phyloP scores from a whole-genome alignment of 139 green algal species.

The Edaphochlamys debaryana region DNA sequence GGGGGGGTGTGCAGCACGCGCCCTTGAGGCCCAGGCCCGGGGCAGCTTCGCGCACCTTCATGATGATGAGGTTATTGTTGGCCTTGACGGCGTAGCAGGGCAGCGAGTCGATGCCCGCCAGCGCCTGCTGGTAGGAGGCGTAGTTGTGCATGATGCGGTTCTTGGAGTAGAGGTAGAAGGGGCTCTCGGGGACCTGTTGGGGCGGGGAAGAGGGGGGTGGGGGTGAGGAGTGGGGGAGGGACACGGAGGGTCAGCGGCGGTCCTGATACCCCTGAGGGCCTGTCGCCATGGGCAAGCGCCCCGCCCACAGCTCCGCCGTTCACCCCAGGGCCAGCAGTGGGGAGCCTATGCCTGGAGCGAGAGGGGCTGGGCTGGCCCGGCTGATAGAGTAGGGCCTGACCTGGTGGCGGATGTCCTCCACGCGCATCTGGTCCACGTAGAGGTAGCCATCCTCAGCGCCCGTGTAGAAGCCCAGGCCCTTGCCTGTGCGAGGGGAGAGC shows the following conservation, averaged over 20 bases:
- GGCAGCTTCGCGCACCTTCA: too few relatives aligned
- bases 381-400: constrained; percentile 49
- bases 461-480: constrained; percentile 83
- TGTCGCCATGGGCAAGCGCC: too few relatives aligned
- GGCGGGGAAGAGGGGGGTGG: not conserved
- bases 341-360: too few relatives aligned
- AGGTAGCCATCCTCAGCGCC: constrained; percentile 89
- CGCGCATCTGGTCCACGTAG: constrained; percentile 88
- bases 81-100: constrained; percentile 97
- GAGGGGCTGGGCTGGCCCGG: too few relatives aligned
- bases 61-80: constrained; percentile 97
- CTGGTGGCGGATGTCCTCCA: constrained; percentile 86
- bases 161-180: constrained; percentile 96
- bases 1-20: too few relatives aligned
- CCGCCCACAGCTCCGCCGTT: too few relatives aligned
- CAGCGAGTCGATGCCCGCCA: constrained; percentile 88
- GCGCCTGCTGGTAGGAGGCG: constrained; percentile 85
- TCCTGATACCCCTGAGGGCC: too few relatives aligned
- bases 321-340: too few relatives aligned
- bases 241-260: too few relatives aligned
- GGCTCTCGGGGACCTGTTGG: constrained; percentile 67
- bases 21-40: too few relatives aligned
- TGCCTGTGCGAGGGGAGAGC: constrained; percentile 40
- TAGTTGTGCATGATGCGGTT: constrained; percentile 81
- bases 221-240: too few relatives aligned